These are phyloP conservation scores for Metschnikowia noctiluminum DNA, from an alignment of 805 yeast species.

Conservation along the genomic window DNA sequence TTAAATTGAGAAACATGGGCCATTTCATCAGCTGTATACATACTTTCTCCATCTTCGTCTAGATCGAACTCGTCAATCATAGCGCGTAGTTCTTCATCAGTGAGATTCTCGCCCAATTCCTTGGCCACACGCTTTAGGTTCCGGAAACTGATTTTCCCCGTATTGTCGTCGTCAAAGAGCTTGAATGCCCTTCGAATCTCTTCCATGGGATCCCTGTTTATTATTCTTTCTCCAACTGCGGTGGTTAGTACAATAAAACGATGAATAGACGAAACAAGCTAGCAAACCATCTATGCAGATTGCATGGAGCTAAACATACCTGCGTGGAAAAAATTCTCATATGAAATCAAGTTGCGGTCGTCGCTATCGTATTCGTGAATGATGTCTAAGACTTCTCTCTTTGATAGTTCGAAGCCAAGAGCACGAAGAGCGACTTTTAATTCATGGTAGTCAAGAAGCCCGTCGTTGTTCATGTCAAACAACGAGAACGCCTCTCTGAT, in stretches of 20 bases:
- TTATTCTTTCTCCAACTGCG: conserved; percentile 75
- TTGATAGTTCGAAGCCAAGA: conserved; percentile 79
- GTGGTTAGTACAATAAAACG: conserved; percentile 21
- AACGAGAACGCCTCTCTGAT: conserved; percentile 87
- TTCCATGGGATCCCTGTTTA: conserved; percentile 86
- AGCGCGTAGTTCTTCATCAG: conserved; percentile 90
- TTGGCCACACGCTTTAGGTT: conserved; percentile 86
- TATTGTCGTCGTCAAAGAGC: conserved; percentile 81
- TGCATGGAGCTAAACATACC: too few relatives aligned
- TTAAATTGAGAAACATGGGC: too few relatives aligned
- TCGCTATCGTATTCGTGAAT: conserved; percentile 81
- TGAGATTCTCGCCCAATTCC: conserved; percentile 86
- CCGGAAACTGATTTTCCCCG: conserved; percentile 78
- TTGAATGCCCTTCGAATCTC: conserved; percentile 88
- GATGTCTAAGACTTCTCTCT: conserved; percentile 70
- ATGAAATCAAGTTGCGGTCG: conserved; percentile 66
- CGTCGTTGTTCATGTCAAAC: conserved; percentile 91
- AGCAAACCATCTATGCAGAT: too few relatives aligned
- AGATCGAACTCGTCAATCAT: conserved; percentile 98
- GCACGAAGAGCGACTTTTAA: conserved; percentile 92
- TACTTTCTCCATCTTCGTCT: conserved; percentile 90
- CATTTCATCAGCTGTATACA: too few relatives aligned
- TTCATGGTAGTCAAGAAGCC: conserved; percentile 87
- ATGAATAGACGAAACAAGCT: too few relatives aligned
- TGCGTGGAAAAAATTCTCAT: conserved; percentile 76